These are phyloP conservation scores for Moesziomyces sp. DNA, from an alignment of 1,284 basidiomycete genomes.

Conservation along the genomic window DNA sequence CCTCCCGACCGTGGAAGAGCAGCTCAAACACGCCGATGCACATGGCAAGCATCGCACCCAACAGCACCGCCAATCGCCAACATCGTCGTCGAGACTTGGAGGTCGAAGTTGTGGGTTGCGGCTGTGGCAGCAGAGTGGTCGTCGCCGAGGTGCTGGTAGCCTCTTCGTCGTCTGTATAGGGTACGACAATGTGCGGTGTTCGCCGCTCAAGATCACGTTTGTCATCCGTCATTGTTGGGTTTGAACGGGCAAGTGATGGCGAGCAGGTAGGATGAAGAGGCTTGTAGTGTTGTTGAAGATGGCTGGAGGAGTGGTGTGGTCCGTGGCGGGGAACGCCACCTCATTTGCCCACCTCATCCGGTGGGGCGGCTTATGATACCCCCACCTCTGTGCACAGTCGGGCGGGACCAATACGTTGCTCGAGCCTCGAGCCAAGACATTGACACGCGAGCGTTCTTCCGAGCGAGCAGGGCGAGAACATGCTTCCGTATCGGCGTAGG, in stretches of 20 bases:
- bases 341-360: background rate
- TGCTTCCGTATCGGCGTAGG: too few species aligned
- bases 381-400: background rate
- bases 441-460: too few species aligned
- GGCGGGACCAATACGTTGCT: too few species aligned
- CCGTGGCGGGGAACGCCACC: background rate
- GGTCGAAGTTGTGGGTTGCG: background rate
- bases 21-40: conserved; percentile 19
- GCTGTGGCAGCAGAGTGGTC: conserved; percentile 10
- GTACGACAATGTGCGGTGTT: conserved; percentile 19
- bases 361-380: background rate
- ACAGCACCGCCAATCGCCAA: conserved; percentile 5
- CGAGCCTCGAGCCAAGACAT: too few species aligned
- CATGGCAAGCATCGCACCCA: conserved; percentile 11
- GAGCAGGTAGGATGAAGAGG: background rate
- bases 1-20: conserved; percentile 27
- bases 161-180: conserved; percentile 22
- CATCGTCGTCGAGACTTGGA: background rate
- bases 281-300: background rate
- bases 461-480: too few species aligned
- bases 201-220: background rate
- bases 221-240: conserved; percentile 12
- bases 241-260: too few species aligned
- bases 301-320: background rate
- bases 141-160: conserved; percentile 1